Percentiles rank a stretch among this genome's conserved stretches.
Conservation (phyloP, 768 basidiomycete genomes). For the Hemileccinum impolitum region DNA sequence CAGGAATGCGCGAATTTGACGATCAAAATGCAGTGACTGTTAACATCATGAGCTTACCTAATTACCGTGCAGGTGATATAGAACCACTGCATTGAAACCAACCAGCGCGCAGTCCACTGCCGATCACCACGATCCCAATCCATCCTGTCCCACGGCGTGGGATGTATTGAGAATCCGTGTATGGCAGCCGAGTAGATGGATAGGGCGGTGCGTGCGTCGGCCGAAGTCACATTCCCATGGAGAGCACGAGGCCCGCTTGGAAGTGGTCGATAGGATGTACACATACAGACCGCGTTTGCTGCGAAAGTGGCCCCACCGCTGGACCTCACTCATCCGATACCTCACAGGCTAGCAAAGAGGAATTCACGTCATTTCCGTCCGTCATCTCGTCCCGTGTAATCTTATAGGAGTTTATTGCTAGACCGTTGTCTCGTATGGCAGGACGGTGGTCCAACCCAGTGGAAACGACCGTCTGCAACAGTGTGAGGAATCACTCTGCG, state of each 20-base stretch:
- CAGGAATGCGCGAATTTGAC: constrained; percentile 19
- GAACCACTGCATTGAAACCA: constrained; percentile 9
- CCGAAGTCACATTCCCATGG: constrained; percentile 26
- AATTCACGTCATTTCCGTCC: no score
- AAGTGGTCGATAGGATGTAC: constrained; percentile 34
- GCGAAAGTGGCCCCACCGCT: no score
- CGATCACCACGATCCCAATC: constrained; percentile 48
- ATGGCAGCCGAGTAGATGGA: constrained; percentile 18
- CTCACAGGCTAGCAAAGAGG: no score
- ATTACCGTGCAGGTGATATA: not conserved
- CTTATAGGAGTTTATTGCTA: no score
- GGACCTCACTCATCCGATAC: no score
- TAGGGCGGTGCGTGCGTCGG: constrained; percentile 20
- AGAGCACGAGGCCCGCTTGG: constrained; percentile 42
- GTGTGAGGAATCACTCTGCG: no score
- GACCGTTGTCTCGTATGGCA: no score
- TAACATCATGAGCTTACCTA: not conserved
- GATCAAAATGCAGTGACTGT: no score
- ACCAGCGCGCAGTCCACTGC: constrained; percentile 22
- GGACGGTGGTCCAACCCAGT: no score
- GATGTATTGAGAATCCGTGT: constrained; percentile 32
- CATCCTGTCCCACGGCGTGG: constrained; percentile 50
- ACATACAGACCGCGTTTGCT: no score
- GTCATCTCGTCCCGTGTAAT: no score
- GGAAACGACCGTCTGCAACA: no score